Evolutionary conservation across 2,329 filamentous ascomycete species (phyloP), one percentile per base, ranked within the genome.

Genomic region (Colletotrichum lupini): DNA sequence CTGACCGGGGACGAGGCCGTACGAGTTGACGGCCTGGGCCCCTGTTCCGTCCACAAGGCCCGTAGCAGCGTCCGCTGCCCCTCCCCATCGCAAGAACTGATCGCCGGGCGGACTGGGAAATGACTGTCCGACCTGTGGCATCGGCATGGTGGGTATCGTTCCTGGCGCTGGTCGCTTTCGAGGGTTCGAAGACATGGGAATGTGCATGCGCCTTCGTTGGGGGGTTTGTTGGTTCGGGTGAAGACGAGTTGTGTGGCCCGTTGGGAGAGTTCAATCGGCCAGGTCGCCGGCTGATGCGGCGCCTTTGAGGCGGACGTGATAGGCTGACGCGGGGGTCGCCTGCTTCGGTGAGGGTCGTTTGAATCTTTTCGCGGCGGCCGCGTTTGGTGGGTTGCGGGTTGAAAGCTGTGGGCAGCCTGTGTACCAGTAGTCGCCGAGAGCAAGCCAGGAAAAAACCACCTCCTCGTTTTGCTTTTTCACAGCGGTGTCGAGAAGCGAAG

Each of bases 161-260:
- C 92, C 93, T 69, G 94, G 92, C 59, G 94, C 93, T 77, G 92
- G 87, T 81, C 94, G 89, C 86, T 97, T 97, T 82, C 93, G 84
- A 24, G 88, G 81, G 75, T 89, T 89, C 58, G 83, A 79, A 70
- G 88, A 86, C 87, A 89, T 88, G 69, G 76, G 68, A 70, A 73
- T 75, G 75, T 76, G 71, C 73, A 77, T 75, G n/a, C 32, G 49
- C 28, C 32, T 35, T 22, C 11, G 16, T 24, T n/a, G 37, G 37
- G 37, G 5, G 37, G 14, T 5, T 19, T 42, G 37, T 42, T 42
- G 37, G 37, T 42, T 42, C 16, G 42, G 19, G 53, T 49, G 59
- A 46, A 26, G 14, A 30, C 42, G 46, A 30, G 55, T 60, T 60
- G 22, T 61, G 26, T 49, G 35, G 37, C 37, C 71, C 60, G 67